Conservation (phyloP, 2,329 filamentous ascomycete species). For the Diplodia sapinea region DNA sequence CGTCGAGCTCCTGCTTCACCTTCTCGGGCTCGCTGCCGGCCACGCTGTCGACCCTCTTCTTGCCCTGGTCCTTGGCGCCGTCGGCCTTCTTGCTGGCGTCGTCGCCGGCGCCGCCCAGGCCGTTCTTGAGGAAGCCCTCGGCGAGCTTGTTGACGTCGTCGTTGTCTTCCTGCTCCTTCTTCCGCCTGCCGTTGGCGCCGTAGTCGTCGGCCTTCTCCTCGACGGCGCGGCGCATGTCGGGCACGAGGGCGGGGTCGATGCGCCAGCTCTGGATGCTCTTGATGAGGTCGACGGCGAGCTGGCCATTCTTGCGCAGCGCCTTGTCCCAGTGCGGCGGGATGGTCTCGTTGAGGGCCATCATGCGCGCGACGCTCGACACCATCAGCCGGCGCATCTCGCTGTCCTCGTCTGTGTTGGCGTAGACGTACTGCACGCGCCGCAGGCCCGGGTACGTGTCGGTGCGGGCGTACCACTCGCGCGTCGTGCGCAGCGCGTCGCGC, state of each 20-base stretch:
- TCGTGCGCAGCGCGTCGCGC: conserved; percentile 56
- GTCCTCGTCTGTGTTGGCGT: conserved; percentile 56
- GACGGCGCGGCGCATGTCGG: conserved; percentile 56
- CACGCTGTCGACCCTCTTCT: conserved; percentile 32
- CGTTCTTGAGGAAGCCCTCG: conserved; percentile 8
- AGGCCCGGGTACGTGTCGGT: conserved; percentile 60
- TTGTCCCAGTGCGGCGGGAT: conserved; percentile 62
- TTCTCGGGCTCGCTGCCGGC: conserved; percentile 33
- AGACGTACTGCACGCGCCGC: conserved; percentile 60
- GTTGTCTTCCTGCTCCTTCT: conserved; percentile 39
- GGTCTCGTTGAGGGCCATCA: conserved; percentile 56
- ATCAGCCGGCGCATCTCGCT: conserved; percentile 57
- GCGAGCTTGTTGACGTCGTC: conserved; percentile 38
- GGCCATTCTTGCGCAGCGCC: conserved; percentile 60
- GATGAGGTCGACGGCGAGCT: conserved; percentile 62
- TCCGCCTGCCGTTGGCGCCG: conserved; percentile 42
- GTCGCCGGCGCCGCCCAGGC: not conserved
- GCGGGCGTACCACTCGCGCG: conserved; percentile 59
- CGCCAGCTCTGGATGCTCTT: conserved; percentile 61
- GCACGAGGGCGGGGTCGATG: conserved; percentile 55
- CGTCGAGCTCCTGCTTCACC: conserved; percentile 37
- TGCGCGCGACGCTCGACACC: conserved; percentile 56
- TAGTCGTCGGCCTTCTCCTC: conserved; percentile 42
- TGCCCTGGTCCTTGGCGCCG: conserved; percentile 35
- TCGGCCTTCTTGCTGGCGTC: conserved; percentile 19